Percentiles rank a stretch among this genome's conserved stretches.
phyloP scores from a whole-genome alignment of 2,329 filamentous ascomycete genomes.

The Pseudopithomyces maydicus region DNA sequence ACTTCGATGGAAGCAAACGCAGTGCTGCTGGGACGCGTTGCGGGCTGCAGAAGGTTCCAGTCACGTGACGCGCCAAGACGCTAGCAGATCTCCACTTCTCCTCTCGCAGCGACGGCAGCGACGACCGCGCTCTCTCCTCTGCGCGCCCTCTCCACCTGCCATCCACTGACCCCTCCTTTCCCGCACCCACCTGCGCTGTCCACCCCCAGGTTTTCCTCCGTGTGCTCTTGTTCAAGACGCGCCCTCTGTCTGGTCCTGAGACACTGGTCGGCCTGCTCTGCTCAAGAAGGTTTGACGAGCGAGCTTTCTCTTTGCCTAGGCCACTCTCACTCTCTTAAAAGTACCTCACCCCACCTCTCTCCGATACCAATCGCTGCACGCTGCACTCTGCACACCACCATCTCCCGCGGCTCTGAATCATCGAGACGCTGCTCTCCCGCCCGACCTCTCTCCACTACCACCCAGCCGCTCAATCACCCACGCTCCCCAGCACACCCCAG shows the following conservation, averaged over 20 bases:
- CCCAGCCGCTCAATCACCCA: slow-evolving; percentile 31
- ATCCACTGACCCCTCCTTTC: slow-evolving; percentile 20
- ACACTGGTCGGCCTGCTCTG: slow-evolving; percentile 29
- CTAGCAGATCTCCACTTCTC: slow-evolving; percentile 20
- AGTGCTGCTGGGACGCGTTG: background rate
- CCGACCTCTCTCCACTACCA: slow-evolving; percentile 25
- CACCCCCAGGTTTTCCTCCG: slow-evolving; percentile 12
- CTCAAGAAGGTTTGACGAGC: slow-evolving; percentile 46
- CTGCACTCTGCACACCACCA: slow-evolving; percentile 38
- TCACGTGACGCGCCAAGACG: slow-evolving; percentile 18
- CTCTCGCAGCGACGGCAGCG: slow-evolving; percentile 20
- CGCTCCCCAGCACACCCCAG: slow-evolving; percentile 37
- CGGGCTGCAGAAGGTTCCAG: background rate
- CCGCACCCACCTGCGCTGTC: slow-evolving; percentile 20
- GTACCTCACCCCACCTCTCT: slow-evolving; percentile 19
- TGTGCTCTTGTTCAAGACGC: slow-evolving; percentile 22
- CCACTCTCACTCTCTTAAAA: slow-evolving; percentile 31
- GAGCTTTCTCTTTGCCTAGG: slow-evolving; percentile 46
- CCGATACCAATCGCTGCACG: background rate
- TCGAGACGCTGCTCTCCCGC: slow-evolving; percentile 33
- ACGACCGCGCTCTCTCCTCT: slow-evolving; percentile 22
- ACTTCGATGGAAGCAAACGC: background rate
- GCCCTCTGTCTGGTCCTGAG: slow-evolving; percentile 20
- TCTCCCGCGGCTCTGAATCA: slow-evolving; percentile 32
- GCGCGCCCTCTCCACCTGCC: slow-evolving; percentile 19